Evolutionary conservation across 208 protist genomes (phyloP).

Genomic region (Crithidia bombi): DNA sequence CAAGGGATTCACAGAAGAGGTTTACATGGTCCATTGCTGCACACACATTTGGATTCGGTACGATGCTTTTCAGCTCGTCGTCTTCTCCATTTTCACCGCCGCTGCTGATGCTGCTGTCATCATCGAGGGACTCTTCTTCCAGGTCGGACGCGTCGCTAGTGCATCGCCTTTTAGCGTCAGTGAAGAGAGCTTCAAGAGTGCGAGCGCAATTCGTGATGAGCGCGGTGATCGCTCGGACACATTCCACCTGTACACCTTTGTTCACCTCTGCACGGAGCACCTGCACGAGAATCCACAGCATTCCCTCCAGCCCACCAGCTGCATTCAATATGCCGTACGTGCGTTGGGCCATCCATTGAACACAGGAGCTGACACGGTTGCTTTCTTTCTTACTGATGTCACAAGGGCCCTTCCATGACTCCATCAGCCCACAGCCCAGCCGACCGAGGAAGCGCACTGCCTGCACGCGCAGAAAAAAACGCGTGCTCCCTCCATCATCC

Average conservation of each 20-base stretch:
- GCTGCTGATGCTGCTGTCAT: slow-evolving; percentile 6
- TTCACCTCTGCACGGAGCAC: slow-evolving; percentile 32
- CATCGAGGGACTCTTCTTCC: slow-evolving; percentile 16
- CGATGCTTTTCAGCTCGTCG: neutral
- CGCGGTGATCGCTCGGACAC: slow-evolving; percentile 26
- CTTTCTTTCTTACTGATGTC: neutral
- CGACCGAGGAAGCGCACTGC: slow-evolving; percentile 26
- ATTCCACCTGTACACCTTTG: slow-evolving; percentile 47
- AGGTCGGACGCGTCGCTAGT: slow-evolving; percentile 2
- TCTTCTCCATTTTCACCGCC: neutral
- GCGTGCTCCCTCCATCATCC: neutral
- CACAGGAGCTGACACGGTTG: neutral
- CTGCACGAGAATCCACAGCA: slow-evolving; percentile 25
- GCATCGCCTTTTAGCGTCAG: neutral
- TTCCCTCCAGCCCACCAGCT: slow-evolving; percentile 13
- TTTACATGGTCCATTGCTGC: neutral
- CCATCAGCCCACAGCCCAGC: slow-evolving; percentile 13
- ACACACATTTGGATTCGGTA: neutral
- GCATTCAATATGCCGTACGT: slow-evolving; percentile 11
- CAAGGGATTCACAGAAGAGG: slow-evolving; percentile 16
- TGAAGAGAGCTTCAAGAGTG: neutral
- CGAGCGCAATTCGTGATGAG: slow-evolving; percentile 18
- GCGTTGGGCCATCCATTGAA: neutral
- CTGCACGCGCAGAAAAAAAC: slow-evolving; percentile 41
- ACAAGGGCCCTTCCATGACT: slow-evolving; percentile 3